phyloP scores from a whole-genome alignment of 2,329 filamentous ascomycete species.

The Mollisia scopiformis region DNA sequence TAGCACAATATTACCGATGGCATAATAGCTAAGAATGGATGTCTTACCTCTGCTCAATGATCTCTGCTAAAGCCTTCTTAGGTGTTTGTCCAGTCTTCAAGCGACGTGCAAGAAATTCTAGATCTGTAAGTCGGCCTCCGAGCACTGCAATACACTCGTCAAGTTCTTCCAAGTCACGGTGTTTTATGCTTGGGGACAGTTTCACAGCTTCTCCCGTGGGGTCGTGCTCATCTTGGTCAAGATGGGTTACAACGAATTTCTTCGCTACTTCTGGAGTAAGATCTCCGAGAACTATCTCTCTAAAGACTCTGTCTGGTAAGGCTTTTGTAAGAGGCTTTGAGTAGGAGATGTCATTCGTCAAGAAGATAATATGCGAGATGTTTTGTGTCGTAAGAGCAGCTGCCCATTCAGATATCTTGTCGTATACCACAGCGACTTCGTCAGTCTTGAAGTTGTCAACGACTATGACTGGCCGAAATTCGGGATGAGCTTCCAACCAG shows the following conservation, averaged over 20 bases:
- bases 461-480: constrained; percentile 67
- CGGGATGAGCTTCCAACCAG: constrained; percentile 91
- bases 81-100: constrained; percentile 88
- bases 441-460: constrained; percentile 88
- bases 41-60: constrained; percentile 88
- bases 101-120: constrained; percentile 90
- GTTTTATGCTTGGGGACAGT: constrained; percentile 35
- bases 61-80: constrained; percentile 79
- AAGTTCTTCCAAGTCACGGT: constrained; percentile 66
- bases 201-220: constrained; percentile 34
- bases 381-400: constrained; percentile 84
- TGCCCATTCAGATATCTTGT: constrained; percentile 88
- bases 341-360: constrained; percentile 88
- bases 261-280: constrained; percentile 85
- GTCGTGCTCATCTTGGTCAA: constrained; percentile 52
- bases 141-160: constrained; percentile 81
- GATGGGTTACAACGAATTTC: constrained; percentile 83
- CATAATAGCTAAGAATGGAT: too few species aligned
- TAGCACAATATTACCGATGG: too few species aligned
- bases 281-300: constrained; percentile 83
- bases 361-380: constrained; percentile 90
- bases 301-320: constrained; percentile 88
- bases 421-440: constrained; percentile 63
- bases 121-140: constrained; percentile 90
- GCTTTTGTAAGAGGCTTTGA: constrained; percentile 86